Percentiles rank a stretch among this genome's conserved stretches.
Evolutionary conservation across 352 stramenopile species (phyloP).

Genomic region (Globisporangium okanoganense): DNA sequence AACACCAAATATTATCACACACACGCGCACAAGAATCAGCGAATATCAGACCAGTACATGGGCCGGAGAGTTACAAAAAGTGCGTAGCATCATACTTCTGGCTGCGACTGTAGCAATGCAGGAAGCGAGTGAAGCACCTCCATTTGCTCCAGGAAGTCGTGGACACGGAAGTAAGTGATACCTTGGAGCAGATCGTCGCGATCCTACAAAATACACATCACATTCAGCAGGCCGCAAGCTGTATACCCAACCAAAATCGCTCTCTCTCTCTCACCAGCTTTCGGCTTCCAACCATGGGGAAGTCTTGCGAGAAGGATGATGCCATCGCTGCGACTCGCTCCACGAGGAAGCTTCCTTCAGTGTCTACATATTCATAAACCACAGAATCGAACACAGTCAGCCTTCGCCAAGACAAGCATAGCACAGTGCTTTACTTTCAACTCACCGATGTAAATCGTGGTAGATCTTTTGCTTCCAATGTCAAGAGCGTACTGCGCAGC

Average conservation of each 20-base stretch:
- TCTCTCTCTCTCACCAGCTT: conserved; percentile 26
- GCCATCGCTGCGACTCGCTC: conserved; percentile 88
- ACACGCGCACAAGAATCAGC: background rate
- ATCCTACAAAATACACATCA: conserved; percentile 25
- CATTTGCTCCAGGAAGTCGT: conserved; percentile 89
- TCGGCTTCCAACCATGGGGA: conserved; percentile 24
- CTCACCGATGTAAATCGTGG: conserved; percentile 63
- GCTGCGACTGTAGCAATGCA: conserved; percentile 36
- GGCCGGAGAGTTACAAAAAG: background rate
- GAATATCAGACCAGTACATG: background rate
- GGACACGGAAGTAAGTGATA: conserved; percentile 72
- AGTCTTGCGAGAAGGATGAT: conserved; percentile 68
- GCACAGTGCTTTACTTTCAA: background rate
- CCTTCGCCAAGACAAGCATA: background rate
- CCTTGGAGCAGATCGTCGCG: conserved; percentile 81
- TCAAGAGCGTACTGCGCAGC: conserved; percentile 40
- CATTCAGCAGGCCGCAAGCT: conserved; percentile 5
- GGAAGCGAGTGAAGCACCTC: conserved; percentile 81
- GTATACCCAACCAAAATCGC: conserved; percentile 13
- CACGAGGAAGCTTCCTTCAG: conserved; percentile 91
- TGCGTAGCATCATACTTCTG: conserved; percentile 23
- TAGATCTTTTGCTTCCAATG: conserved; percentile 16
- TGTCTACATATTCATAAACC: conserved; percentile 38
- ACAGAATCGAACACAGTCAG: background rate
- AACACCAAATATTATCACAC: background rate